A percentile compares a stretch with the other conserved stretches of the same genome.
phyloP scores from a whole-genome alignment of 192 early-diverging fungal species.

The Piromyces finnis region DNA sequence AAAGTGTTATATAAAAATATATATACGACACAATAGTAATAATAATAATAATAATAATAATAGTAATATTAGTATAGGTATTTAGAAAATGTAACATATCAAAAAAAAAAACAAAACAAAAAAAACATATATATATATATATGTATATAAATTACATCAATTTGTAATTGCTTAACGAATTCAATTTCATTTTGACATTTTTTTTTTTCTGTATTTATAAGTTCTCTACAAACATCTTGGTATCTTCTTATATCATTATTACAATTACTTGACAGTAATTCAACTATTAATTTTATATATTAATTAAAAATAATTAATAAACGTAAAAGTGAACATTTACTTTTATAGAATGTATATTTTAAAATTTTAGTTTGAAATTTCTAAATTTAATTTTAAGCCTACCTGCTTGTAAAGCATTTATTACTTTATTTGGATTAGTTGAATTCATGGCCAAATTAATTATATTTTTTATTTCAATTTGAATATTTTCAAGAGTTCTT shows the following conservation, averaged over 20 bases:
- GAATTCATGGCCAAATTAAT: background rate
- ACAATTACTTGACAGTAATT: background rate
- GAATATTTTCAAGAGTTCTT: background rate
- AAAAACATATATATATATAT: too few relatives aligned
- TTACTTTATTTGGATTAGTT: background rate
- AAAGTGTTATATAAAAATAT: background rate
- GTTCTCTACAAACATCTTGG: background rate
- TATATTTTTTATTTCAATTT: background rate
- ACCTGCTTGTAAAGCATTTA: background rate
- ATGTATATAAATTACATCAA: background rate
- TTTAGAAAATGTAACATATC: too few relatives aligned
- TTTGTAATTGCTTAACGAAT: background rate
- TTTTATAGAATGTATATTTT: too few relatives aligned
- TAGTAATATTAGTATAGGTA: too few relatives aligned
- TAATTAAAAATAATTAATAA: too few relatives aligned
- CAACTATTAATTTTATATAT: too few relatives aligned
- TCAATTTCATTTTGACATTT: background rate
- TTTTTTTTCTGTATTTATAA: background rate
- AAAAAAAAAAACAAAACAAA: too few relatives aligned
- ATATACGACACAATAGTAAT: too few relatives aligned
- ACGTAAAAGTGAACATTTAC: too few relatives aligned
- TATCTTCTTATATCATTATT: background rate
- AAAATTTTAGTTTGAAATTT: too few relatives aligned
- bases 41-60: too few relatives aligned
- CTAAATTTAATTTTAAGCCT: too few relatives aligned